phyloP scores from a whole-genome alignment of 129 eudicot species.

The Helianthus tuberosus region DNA sequence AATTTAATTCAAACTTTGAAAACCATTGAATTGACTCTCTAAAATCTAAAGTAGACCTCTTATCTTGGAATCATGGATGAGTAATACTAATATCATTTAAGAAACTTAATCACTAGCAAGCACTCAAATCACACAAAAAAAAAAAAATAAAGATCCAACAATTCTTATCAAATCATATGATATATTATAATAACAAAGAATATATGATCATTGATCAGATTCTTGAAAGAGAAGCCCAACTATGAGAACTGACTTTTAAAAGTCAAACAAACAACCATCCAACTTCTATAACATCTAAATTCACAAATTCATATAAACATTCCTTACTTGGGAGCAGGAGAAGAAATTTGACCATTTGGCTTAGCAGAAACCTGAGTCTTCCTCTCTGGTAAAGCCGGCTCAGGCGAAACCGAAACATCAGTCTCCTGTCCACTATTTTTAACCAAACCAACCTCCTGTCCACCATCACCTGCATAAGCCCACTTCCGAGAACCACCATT shows the following conservation, averaged over 20 bases:
- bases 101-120: conserved; percentile 9
- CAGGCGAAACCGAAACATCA: conserved; percentile 37
- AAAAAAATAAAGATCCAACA: not conserved
- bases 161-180: not conserved
- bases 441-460: conserved; percentile 28
- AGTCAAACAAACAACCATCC: conserved; percentile 24
- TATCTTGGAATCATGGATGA: conserved; percentile 3
- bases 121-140: not conserved
- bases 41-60: not conserved
- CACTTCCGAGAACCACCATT: conserved; percentile 41
- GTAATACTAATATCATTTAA: conserved; percentile 19
- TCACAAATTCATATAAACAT: conserved; percentile 11
- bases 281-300: conserved; percentile 7
- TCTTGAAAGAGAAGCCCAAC: too few relatives aligned
- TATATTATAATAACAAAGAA: not conserved
- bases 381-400: conserved; percentile 34
- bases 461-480: too few relatives aligned
- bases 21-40: conserved; percentile 5
- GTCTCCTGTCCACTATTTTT: conserved; percentile 49
- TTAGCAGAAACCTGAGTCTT: conserved; percentile 49
- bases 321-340: conserved; percentile 62
- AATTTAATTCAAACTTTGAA: not conserved
- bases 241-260: not conserved
- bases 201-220: conserved; percentile 21
- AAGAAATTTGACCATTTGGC: conserved; percentile 40